A percentile compares a stretch with the other conserved stretches of the same genome.
Evolutionary conservation across 805 yeast species (phyloP).

Genomic region (Candida fluviatilis): DNA sequence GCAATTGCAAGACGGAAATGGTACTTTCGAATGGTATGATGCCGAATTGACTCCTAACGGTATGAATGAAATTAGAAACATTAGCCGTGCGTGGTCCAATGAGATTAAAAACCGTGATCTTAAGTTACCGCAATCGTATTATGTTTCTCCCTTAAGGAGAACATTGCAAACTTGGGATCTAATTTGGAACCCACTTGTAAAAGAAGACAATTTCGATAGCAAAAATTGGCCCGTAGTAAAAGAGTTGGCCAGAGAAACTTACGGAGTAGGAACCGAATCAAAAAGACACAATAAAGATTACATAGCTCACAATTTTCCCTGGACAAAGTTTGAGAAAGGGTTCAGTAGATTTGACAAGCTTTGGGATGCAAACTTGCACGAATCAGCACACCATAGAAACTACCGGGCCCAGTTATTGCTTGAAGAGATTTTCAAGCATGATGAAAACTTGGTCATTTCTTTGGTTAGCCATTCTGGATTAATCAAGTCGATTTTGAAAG

Average conservation of each 20-base stretch:
- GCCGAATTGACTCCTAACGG: slow-evolving; percentile 26
- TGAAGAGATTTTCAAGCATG: slow-evolving; percentile 23
- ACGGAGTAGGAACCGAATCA: slow-evolving; percentile 29
- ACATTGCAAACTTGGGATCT: slow-evolving; percentile 25
- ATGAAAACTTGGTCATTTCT: slow-evolving; percentile 17
- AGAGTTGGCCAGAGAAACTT: slow-evolving; percentile 28
- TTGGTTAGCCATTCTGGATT: slow-evolving; percentile 27
- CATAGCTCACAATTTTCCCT: slow-evolving; percentile 16
- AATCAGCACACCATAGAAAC: slow-evolving; percentile 21
- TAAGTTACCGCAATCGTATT: slow-evolving; percentile 24
- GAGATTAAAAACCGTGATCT: slow-evolving; percentile 12
- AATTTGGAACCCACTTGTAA: slow-evolving; percentile 19
- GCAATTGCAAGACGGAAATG: slow-evolving; percentile 19
- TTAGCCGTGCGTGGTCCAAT: slow-evolving; percentile 13
- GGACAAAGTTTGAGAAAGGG: slow-evolving; percentile 20
- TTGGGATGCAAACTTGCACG: slow-evolving; percentile 22
- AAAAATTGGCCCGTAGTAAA: slow-evolving; percentile 20
- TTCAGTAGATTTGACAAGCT: slow-evolving; percentile 21
- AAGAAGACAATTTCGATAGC: slow-evolving; percentile 10
- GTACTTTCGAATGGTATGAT: slow-evolving; percentile 25
- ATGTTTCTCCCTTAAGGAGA: slow-evolving; percentile 28
- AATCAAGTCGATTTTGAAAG: slow-evolving; percentile 21
- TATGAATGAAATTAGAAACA: slow-evolving; percentile 11
- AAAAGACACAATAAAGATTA: slow-evolving; percentile 21
- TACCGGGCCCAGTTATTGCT: slow-evolving; percentile 23